Percentiles rank a stretch among this genome's conserved stretches.
These are phyloP conservation scores for Zasmidium cellare DNA, from an alignment of 2,329 filamentous ascomycete species.

Conservation along the genomic window DNA sequence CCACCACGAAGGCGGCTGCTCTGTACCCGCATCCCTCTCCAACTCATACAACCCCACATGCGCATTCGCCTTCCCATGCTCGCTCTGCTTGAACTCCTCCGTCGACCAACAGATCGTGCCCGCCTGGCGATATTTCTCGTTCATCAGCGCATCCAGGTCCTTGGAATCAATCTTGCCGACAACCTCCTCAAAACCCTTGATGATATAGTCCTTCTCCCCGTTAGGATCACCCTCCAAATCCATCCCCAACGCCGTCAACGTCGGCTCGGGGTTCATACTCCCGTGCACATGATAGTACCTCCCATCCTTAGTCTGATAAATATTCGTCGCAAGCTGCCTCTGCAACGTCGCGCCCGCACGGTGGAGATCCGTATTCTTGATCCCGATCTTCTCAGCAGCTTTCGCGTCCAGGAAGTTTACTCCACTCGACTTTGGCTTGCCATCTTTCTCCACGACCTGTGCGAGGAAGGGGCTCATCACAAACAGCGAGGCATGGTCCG, in stretches of 20 bases:
- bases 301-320: constrained; percentile 49
- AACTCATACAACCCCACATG: constrained; percentile 24
- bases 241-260: constrained; percentile 37
- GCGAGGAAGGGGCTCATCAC: constrained; percentile 24
- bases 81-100: constrained; percentile 40
- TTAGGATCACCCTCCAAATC: constrained; percentile 30
- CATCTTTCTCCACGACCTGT: constrained; percentile 8
- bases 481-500: constrained; percentile 25
- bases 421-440: background rate
- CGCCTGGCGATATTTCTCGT: constrained; percentile 42
- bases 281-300: constrained; percentile 52
- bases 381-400: constrained; percentile 9
- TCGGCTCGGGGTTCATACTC: constrained; percentile 48
- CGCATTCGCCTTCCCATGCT: constrained; percentile 32
- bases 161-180: constrained; percentile 41
- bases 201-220: constrained; percentile 42
- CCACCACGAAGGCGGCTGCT: constrained; percentile 28
- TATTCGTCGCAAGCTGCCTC: constrained; percentile 41
- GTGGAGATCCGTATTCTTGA: constrained; percentile 19
- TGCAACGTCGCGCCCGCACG: constrained; percentile 11
- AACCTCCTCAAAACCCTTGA: constrained; percentile 43
- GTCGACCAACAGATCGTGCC: constrained; percentile 44
- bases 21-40: constrained; percentile 6
- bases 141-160: constrained; percentile 43
- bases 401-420: background rate